A percentile compares a stretch with the other conserved stretches of the same genome.
phyloP scores from a whole-genome alignment of 805 yeast species.

The Alloascoidea hylecoeti region DNA sequence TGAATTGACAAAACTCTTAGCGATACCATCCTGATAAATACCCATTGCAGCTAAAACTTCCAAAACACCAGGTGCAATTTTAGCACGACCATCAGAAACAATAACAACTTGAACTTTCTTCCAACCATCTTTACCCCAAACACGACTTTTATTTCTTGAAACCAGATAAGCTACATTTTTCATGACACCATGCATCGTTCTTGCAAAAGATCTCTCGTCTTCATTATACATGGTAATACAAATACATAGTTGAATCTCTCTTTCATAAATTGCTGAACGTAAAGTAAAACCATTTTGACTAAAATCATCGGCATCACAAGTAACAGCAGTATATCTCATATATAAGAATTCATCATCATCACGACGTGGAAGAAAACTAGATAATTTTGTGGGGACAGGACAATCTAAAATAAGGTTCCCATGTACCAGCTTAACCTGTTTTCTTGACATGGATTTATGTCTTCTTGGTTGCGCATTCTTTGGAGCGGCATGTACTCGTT shows the following conservation, averaged over 20 bases:
- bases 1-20: constrained; percentile 86
- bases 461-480: constrained; percentile 32
- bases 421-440: constrained; percentile 60
- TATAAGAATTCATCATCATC: constrained; percentile 88
- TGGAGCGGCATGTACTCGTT: background rate
- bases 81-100: constrained; percentile 90
- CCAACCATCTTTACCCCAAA: constrained; percentile 98
- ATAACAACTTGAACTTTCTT: constrained; percentile 87
- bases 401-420: constrained; percentile 87
- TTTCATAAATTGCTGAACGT: constrained; percentile 71
- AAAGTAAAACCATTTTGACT: constrained; percentile 68
- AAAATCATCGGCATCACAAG: constrained; percentile 84
- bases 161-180: constrained; percentile 81
- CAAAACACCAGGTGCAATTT: constrained; percentile 70
- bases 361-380: constrained; percentile 71
- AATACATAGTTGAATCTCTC: constrained; percentile 85
- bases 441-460: constrained; percentile 53
- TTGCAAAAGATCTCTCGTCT: constrained; percentile 75
- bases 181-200: constrained; percentile 93
- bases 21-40: constrained; percentile 93
- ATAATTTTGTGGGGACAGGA: constrained; percentile 83
- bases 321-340: constrained; percentile 96
- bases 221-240: constrained; percentile 98
- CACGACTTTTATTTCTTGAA: constrained; percentile 63
- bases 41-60: constrained; percentile 92